Evolutionary conservation across 805 yeast genomes (phyloP), one percentile per base, ranked within the genome.

Genomic region (Brettanomyces bruxellensis): DNA sequence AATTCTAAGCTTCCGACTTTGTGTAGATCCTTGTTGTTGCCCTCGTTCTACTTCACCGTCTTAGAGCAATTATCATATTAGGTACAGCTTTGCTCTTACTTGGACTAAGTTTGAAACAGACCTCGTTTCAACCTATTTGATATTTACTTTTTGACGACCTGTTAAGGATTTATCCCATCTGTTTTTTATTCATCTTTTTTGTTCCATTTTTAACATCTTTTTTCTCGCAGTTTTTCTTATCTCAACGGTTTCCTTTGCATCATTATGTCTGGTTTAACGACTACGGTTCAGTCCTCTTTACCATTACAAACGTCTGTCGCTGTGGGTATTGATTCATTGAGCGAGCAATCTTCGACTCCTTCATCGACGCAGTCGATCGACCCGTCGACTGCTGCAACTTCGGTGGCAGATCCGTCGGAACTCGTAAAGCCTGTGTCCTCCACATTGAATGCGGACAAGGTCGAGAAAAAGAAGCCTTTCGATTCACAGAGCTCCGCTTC

Each of bases 341-440:
- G 32, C 11, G 32, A 28, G 32, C 32, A 58, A 34, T 59, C 62
- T 49, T 71, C 70, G 24, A 61, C 74, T 40, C 70, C 77, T 18
- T 62, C 73, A 11, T 72, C 76, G 18, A 67, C 73, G 36, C 12
- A 30, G 34, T 28, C 32, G 32, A 28, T 28, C 32, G 18, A n/a
- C 25, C 52, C 60, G 9, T 58, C 67, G 0, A 55, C 65, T 3
- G 55, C 61, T 13, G 57, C 63, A 14, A 58, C 60, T n/a, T 56
- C 67, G 1, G 55, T 59, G 12, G 48, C 22, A 25, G 47, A 44
- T 14, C 35, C 46, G 18, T 36, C 37, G 28, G 41, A 43, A 13
- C 44, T 47, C 3, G 40, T 41, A 37, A 50, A 52, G 13, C 30
- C 47, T 14, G 49, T 48, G 3, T 28, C 48, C 9, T 44, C 55